These are phyloP conservation scores for Penicillium sp. DNA, from an alignment of 2,329 filamentous ascomycete species.

Conservation along the genomic window DNA sequence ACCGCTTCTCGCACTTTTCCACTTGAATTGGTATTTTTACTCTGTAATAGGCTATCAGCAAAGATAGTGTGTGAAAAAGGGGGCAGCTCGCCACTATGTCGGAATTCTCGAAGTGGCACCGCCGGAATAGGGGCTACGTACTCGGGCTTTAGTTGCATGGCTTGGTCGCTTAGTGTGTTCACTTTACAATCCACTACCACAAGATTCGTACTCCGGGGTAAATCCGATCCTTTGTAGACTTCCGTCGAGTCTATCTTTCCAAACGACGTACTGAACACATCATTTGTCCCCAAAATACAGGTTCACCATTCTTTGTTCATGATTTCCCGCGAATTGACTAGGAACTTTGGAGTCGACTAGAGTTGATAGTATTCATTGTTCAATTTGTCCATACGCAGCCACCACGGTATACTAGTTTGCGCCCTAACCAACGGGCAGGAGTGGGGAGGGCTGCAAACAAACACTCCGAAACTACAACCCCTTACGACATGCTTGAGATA, in stretches of 20 bases:
- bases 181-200: background rate
- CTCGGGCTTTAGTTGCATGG: background rate
- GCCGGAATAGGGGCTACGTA: background rate
- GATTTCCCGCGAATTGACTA: background rate
- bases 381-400: background rate
- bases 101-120: background rate
- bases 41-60: too few relatives aligned
- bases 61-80: background rate
- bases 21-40: background rate
- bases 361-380: background rate
- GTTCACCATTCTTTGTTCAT: background rate
- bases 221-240: background rate
- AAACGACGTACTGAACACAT: background rate
- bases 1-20: background rate
- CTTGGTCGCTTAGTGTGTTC: background rate
- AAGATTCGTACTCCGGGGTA: background rate
- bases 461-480: conserved; percentile 9
- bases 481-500: conserved; percentile 8
- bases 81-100: background rate
- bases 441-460: conserved; percentile 11
- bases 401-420: background rate
- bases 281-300: background rate
- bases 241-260: too few relatives aligned
- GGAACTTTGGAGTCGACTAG: background rate
- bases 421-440: background rate